Evolutionary conservation across 768 basidiomycete genomes (phyloP).

Genomic region (Postia placenta): DNA sequence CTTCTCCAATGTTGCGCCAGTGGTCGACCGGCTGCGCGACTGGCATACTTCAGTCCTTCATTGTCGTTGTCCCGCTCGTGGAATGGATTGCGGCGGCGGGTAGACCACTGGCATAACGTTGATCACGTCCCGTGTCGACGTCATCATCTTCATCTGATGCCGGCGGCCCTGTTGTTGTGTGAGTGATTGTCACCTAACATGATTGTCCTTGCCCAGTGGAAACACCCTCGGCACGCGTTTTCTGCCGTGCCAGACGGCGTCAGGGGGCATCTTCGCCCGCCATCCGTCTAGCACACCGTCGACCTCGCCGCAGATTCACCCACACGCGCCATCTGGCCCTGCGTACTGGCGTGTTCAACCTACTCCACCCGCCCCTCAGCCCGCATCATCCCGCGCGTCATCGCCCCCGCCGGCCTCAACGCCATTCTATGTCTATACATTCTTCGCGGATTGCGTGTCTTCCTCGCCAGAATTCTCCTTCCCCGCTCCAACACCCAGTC

Average conservation of each 20-base stretch:
- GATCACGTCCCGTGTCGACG: too few species aligned
- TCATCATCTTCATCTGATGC: too few species aligned
- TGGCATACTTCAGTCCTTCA: neutral
- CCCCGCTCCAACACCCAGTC: conserved; percentile 14
- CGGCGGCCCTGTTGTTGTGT: too few species aligned
- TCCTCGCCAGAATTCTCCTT: conserved; percentile 30
- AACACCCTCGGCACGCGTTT: conserved; percentile 61
- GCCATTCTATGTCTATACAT: conserved; percentile 27
- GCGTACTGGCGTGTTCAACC: conserved; percentile 21
- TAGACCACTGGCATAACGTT: too few species aligned
- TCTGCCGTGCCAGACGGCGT: conserved; percentile 52
- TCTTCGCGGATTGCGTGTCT: conserved; percentile 31
- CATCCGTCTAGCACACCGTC: conserved; percentile 27
- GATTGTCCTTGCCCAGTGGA: conserved; percentile 35
- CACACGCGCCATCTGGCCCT: conserved; percentile 19
- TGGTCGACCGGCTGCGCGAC: too few species aligned
- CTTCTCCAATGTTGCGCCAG: neutral
- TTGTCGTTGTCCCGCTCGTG: too few species aligned
- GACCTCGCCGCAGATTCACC: conserved; percentile 12
- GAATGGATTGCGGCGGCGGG: too few species aligned
- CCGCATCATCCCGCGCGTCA: neutral
- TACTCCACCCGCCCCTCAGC: conserved; percentile 7
- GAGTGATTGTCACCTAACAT: neutral
- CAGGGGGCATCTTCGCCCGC: conserved; percentile 42
- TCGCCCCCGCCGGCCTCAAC: conserved; percentile 2